Conservation (phyloP, 352 stramenopile species). For the Phytopythium delawarense region DNA sequence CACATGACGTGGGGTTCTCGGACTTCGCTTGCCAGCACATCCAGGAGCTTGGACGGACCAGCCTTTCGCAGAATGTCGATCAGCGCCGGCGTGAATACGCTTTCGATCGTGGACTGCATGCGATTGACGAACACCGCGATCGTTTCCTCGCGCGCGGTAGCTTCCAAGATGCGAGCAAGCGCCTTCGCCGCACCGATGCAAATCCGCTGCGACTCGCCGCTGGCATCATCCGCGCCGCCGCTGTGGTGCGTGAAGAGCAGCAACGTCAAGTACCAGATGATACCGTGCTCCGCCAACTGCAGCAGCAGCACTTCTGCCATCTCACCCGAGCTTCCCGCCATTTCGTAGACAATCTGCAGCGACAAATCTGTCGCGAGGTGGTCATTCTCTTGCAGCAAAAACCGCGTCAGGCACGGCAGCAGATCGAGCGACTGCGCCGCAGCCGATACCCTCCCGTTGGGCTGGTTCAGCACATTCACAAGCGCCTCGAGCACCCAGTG, state of each 20-base stretch:
- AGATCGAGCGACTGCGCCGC: slow-evolving; percentile 79
- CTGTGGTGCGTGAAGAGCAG: slow-evolving; percentile 65
- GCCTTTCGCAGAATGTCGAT: slow-evolving; percentile 67
- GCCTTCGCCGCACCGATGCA: slow-evolving; percentile 71
- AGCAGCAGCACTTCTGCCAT: slow-evolving; percentile 81
- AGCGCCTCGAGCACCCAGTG: slow-evolving; percentile 80
- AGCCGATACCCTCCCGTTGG: slow-evolving; percentile 74
- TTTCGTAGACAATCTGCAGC: slow-evolving; percentile 79
- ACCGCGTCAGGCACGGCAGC: slow-evolving; percentile 73
- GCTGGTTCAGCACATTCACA: slow-evolving; percentile 78
- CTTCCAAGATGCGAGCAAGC: slow-evolving; percentile 62
- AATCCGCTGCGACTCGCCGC: slow-evolving; percentile 53
- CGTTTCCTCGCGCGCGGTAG: slow-evolving; percentile 62
- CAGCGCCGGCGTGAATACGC: slow-evolving; percentile 70
- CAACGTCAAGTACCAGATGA: slow-evolving; percentile 83
- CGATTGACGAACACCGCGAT: slow-evolving; percentile 73
- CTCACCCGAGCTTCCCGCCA: slow-evolving; percentile 71
- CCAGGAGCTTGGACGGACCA: slow-evolving; percentile 61
- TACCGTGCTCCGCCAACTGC: slow-evolving; percentile 74
- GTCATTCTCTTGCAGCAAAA: slow-evolving; percentile 65
- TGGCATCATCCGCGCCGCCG: slow-evolving; percentile 21
- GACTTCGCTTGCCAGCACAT: slow-evolving; percentile 68
- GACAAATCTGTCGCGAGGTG: slow-evolving; percentile 67
- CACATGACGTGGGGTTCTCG: slow-evolving; percentile 85
- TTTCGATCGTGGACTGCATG: slow-evolving; percentile 85